A percentile compares a stretch with the other conserved stretches of the same genome.
phyloP scores from a whole-genome alignment of 2,329 filamentous ascomycete species.

The Sarocladium kiliense region DNA sequence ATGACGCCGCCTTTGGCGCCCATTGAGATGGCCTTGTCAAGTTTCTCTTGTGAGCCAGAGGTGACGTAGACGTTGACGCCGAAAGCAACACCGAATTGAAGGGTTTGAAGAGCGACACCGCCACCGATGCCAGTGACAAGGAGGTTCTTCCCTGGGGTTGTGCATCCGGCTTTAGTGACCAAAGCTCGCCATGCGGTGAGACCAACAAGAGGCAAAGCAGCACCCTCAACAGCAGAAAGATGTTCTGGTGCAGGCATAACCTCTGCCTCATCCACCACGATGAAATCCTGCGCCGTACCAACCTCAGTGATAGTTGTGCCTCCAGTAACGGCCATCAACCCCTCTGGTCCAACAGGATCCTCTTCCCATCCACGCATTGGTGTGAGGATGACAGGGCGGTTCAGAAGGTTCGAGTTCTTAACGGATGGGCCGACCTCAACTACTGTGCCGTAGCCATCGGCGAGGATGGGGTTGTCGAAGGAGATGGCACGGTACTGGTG shows the following conservation, averaged over 20 bases:
- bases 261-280: conserved; percentile 64
- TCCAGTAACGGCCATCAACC: conserved; percentile 57
- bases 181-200: conserved; percentile 85
- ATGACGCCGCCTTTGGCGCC: conserved; percentile 78
- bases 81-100: conserved; percentile 72
- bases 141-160: conserved; percentile 63
- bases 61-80: conserved; percentile 80
- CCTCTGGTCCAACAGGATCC: conserved; percentile 68
- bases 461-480: conserved; percentile 72
- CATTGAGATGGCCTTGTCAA: conserved; percentile 63
- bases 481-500: conserved; percentile 83
- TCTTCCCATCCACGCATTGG: conserved; percentile 75
- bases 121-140: conserved; percentile 90
- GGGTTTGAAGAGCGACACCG: conserved; percentile 76
- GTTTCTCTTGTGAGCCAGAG: conserved; percentile 68
- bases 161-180: conserved; percentile 67
- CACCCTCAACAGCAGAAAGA: conserved; percentile 67
- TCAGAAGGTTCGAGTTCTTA: conserved; percentile 32
- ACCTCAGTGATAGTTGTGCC: conserved; percentile 55
- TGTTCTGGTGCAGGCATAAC: conserved; percentile 73
- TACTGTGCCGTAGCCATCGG: conserved; percentile 78
- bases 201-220: conserved; percentile 78
- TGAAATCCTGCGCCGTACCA: conserved; percentile 71
- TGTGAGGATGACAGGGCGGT: conserved; percentile 71
- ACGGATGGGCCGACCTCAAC: conserved; percentile 52